A percentile compares a stretch with the other conserved stretches of the same genome.
Conservation (phyloP, 306 rosid genomes). For the Fragaria vesca region DNA sequence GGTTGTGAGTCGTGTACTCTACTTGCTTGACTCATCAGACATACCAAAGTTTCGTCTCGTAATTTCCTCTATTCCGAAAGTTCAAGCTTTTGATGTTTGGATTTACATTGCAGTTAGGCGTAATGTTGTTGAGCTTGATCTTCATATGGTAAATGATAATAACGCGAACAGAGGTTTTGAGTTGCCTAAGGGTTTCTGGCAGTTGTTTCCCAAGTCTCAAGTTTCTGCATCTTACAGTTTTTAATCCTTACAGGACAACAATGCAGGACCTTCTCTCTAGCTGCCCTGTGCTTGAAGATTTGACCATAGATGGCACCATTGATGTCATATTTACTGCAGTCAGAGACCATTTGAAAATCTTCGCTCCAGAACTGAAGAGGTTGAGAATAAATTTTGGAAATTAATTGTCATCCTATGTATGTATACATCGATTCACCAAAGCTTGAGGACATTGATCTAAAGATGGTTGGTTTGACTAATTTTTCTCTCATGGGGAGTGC, state of each 20-base stretch:
- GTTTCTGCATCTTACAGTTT: background rate
- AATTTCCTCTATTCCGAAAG: background rate
- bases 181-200: background rate
- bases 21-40: background rate
- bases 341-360: background rate
- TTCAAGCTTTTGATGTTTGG: background rate
- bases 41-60: background rate
- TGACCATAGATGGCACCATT: background rate
- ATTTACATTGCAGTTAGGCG: background rate
- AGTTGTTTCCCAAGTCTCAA: slow-evolving; percentile 1
- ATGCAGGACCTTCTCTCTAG: background rate
- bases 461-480: background rate
- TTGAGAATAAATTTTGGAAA: background rate
- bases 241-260: background rate
- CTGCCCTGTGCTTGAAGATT: slow-evolving; percentile 1
- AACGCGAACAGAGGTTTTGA: background rate
- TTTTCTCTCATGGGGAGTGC: background rate
- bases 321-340: no score
- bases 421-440: background rate
- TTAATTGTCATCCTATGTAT: background rate
- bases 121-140: background rate
- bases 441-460: background rate
- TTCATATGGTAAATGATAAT: background rate
- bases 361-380: background rate
- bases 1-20: background rate